Evolutionary conservation across 441 rosid genomes (phyloP), one percentile per base, ranked within the genome.

Genomic region (Viola pubescens): DNA sequence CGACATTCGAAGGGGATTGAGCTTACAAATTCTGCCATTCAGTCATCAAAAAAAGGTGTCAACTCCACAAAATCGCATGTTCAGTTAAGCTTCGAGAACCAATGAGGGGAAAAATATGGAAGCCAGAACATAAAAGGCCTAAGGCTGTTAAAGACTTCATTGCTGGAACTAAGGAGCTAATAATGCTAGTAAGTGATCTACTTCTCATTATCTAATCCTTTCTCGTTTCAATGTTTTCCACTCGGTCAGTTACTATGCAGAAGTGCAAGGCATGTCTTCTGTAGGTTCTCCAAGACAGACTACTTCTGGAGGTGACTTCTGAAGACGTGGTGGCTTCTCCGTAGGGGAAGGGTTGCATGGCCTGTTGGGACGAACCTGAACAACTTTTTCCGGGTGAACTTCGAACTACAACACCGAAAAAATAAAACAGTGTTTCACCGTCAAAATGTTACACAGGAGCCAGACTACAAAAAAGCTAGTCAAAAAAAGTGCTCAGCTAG

Each of bases 231-330:
- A 7, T 38, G 54, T 54, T 40, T n/a, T 39, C 8, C 16, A 44
- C 47, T 63, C n/a, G 16, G 34, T 26, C 34, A 26, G 34, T 26
- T 26, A 26, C 72, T 83, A 88, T 51, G 96, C 96, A 4, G 96
- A 88, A 54, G 88, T 79, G 71, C 77, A 45, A 2, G 87, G 96
- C 54, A 88, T 57, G 60, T 89, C 97, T 71, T 86, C 86, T 7
- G 75, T 43, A 54, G 82, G 72, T 46, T 73, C 66, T 37, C 61
- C 44, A 16, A 69, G 75, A 44, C 71, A 58, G 48, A 48, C 59
- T 59, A 74, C 47, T 14, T 38, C 34, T 4, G 82, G 88, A 48
- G 80, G 82, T 42, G 83, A 83, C 60, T 78, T 79, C 38, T 26
- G 55, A 57, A 39, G 73, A 10, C 10, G 9, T 8, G 82, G 80